Conservation (phyloP, 345 rosid genomes). For the Toxicodendron radicans region DNA sequence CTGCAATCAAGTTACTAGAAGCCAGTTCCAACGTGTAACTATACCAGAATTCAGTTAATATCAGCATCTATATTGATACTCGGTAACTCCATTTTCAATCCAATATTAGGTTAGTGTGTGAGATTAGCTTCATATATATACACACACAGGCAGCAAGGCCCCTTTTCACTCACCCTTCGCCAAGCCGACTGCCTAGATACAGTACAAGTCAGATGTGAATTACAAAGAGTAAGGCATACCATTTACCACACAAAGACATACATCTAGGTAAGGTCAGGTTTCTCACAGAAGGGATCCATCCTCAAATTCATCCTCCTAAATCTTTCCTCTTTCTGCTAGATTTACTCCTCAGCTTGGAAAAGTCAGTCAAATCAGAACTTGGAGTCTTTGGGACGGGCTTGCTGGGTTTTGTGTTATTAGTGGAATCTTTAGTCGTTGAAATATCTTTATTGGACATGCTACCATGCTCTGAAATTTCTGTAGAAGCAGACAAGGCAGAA, state of each 20-base stretch:
- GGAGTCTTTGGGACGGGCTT: conserved; percentile 12
- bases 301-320: background rate
- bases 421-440: conserved; percentile 7
- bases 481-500: background rate
- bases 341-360: background rate
- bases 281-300: background rate
- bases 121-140: conserved; percentile 21
- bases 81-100: background rate
- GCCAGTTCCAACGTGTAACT: background rate
- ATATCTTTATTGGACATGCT: conserved; percentile 5
- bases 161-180: background rate
- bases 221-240: background rate
- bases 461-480: conserved; percentile 14
- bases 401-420: conserved; percentile 16
- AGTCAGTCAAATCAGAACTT: conserved; percentile 1
- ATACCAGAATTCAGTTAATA: background rate
- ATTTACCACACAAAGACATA: background rate
- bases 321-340: conserved; percentile 17
- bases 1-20: background rate
- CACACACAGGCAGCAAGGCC: conserved; percentile 3
- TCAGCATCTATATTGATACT: background rate
- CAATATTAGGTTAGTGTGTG: conserved; percentile 21
- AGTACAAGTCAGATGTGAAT: background rate
- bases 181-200: background rate
- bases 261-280: background rate